Percentiles rank a stretch among this genome's conserved stretches.
phyloP scores from a whole-genome alignment of 768 basidiomycete species.

The Filobasidium wieringae region DNA sequence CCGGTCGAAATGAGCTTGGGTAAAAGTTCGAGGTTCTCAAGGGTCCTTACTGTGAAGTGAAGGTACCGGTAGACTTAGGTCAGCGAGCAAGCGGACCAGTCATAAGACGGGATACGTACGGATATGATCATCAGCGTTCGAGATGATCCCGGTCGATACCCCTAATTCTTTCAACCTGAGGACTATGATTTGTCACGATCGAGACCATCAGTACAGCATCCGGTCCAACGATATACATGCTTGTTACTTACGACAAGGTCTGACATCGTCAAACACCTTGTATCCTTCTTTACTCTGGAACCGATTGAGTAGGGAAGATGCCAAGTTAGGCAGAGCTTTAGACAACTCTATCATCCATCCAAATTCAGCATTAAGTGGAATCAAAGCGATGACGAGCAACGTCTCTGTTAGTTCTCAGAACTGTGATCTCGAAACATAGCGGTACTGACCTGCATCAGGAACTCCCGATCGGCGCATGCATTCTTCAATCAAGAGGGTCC shows the following conservation, averaged over 20 bases:
- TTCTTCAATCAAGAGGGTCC: slow-evolving; percentile 28
- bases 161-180: slow-evolving; percentile 18
- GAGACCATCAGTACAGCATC: background rate
- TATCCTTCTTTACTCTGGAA: slow-evolving; percentile 33
- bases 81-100: background rate
- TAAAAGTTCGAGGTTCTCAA: slow-evolving; percentile 23
- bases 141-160: slow-evolving; percentile 25
- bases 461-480: slow-evolving; percentile 27
- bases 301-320: slow-evolving; percentile 22
- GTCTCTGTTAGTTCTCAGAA: no score
- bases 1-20: slow-evolving; percentile 20
- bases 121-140: slow-evolving; percentile 36
- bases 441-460: slow-evolving; percentile 13
- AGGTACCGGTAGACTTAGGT: background rate
- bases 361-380: no score
- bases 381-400: no score
- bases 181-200: slow-evolving; percentile 15
- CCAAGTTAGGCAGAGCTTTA: slow-evolving; percentile 14
- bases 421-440: background rate
- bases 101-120: slow-evolving; percentile 16
- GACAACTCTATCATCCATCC: slow-evolving; percentile 16
- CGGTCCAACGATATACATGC: no score
- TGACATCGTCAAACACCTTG: slow-evolving; percentile 28
- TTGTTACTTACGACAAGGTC: slow-evolving; percentile 20
- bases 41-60: slow-evolving; percentile 28